These are phyloP conservation scores for Exophiala mesophila DNA, from an alignment of 2,329 filamentous ascomycete genomes.

Conservation along the genomic window DNA sequence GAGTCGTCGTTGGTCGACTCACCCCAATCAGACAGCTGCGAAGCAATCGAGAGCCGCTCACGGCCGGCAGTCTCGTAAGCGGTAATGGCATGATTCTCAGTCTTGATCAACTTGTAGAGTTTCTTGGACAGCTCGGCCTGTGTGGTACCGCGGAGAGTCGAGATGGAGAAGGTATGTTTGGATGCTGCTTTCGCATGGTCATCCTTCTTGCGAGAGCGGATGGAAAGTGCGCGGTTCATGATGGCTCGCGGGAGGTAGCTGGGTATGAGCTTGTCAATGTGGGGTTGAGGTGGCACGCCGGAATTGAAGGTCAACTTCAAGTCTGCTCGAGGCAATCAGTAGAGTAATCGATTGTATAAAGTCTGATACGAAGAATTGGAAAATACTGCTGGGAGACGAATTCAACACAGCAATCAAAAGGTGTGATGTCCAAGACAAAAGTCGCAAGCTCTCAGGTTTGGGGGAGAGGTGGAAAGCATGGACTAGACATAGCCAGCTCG, in stretches of 20 bases:
- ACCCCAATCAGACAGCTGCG: conserved; percentile 93
- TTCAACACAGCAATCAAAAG: no score
- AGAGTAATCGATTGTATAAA: no score
- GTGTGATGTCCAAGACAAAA: not conserved
- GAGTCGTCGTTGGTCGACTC: conserved; percentile 84
- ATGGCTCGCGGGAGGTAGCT: conserved; percentile 5
- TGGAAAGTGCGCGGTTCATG: conserved; percentile 42
- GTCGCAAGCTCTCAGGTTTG: not conserved
- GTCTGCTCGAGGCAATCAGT: no score
- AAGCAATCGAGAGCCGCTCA: conserved; percentile 78
- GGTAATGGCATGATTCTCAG: conserved; percentile 80
- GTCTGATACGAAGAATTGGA: no score
- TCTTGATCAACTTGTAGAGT: conserved; percentile 90
- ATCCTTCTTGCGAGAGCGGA: conserved; percentile 34
- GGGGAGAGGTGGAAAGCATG: not conserved
- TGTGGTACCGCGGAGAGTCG: conserved; percentile 74
- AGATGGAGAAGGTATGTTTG: conserved; percentile 75
- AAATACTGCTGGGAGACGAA: no score
- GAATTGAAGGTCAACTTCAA: no score
- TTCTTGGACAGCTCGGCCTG: conserved; percentile 86
- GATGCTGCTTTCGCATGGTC: conserved; percentile 32
- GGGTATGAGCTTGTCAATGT: no score
- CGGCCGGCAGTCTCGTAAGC: conserved; percentile 80
- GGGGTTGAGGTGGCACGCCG: no score
- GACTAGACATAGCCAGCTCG: not conserved